Conservation (phyloP, 192 early-diverging fungal species). For the Linnemannia hyalina region DNA sequence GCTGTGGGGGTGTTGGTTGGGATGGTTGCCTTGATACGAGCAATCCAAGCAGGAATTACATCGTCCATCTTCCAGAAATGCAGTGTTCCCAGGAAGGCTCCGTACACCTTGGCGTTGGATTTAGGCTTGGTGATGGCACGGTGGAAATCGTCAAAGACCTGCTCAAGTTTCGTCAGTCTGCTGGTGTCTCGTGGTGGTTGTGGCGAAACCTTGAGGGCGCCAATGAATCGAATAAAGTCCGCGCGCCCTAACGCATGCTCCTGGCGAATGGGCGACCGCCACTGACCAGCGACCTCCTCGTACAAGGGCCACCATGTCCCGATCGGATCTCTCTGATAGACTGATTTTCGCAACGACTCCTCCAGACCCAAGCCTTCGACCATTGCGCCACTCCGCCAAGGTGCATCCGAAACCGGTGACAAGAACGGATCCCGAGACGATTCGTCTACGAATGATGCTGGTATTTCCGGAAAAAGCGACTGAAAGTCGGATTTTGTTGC, state of each 20-base stretch:
- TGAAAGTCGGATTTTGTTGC: constrained; percentile 24
- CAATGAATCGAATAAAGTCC: constrained; percentile 36
- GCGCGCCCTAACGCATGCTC: constrained; percentile 11
- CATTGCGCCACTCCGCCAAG: constrained; percentile 34
- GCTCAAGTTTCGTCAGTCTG: constrained; percentile 17
- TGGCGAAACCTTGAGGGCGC: constrained; percentile 23
- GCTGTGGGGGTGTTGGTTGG: not conserved
- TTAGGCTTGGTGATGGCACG: constrained; percentile 13
- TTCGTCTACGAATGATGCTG: constrained; percentile 5
- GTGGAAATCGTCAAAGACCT: constrained; percentile 45
- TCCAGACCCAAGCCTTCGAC: constrained; percentile 22
- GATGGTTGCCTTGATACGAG: constrained; percentile 30
- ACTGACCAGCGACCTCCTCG: constrained; percentile 16
- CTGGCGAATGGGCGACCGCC: constrained; percentile 6
- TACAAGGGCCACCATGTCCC: constrained; percentile 46
- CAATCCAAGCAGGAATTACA: constrained; percentile 21
- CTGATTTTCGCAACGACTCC: constrained; percentile 32
- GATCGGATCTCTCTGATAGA: constrained; percentile 33
- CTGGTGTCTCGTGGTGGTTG: not conserved
- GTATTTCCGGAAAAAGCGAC: constrained; percentile 32
- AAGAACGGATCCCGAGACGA: constrained; percentile 11
- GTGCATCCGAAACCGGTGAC: not conserved
- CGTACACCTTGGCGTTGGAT: constrained; percentile 44
- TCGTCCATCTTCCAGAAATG: constrained; percentile 35
- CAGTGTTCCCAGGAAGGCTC: constrained; percentile 29